Evolutionary conservation across 352 stramenopile genomes (phyloP), one percentile per base, ranked within the genome.

Genomic region (Paralagenidium karlingii): DNA sequence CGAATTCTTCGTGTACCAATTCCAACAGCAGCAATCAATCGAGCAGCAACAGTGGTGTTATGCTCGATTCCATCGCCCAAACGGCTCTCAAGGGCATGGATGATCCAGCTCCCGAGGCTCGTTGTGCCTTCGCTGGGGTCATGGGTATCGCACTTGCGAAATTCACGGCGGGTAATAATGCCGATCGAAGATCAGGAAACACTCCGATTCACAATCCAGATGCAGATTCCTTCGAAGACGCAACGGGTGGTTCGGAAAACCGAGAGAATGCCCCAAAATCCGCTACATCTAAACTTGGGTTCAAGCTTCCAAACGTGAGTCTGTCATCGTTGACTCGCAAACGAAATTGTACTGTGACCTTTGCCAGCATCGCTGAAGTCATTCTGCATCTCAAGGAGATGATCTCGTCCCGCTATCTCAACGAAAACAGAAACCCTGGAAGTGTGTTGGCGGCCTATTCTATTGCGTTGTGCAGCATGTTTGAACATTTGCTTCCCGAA

Each of bases 361-460:
- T 92, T 27, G 78, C 76, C 3, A 84, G 64, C 25, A 70, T 92
- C 20, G 63, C 71, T 3, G 81, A 63, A 34, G 68, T 85, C 15
- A 54, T 92, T 16, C 30, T 75, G 11, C 87, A 84, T 40, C 70
- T 90, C 16, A 88, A 88, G 33, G 79, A 92, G 12, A 58, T 74
- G 28, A 36, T 92, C 15, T 53, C 51, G 19, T 66, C 49, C 45
- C 78, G 80, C 43, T 84, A 80, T 40, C 34, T 86, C 6, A 71
- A 63, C 31, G 62, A 63, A 20, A 60, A 58, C 9, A 60, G 68
- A n/a, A 63, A 51, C 36, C 58, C 85, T 37, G 78, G 78, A 18
- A 76, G 71, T 0, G 73, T 83, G 32, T 54, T 90, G 9, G 63
- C 74, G 2, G 69, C 77, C 3, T 83, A 77, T 29, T 70, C 76